Evolutionary conservation across 169 alveolate species (phyloP).

Genomic region (Cryptosporidium bovis): DNA sequence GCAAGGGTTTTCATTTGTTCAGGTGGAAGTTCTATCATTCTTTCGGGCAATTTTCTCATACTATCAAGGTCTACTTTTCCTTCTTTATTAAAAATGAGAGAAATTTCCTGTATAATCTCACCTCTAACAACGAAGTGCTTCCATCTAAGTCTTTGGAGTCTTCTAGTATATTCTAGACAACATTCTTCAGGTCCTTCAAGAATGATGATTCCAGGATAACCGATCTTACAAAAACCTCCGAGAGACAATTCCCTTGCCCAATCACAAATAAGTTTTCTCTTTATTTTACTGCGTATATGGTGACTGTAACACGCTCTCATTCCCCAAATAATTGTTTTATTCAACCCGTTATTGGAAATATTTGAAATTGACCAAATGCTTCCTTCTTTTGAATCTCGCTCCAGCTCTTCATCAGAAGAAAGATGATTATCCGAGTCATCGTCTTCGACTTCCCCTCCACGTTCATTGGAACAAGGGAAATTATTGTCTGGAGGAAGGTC

Average conservation of each 20-base stretch:
- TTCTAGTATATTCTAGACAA: conserved; percentile 78
- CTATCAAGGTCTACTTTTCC: not conserved
- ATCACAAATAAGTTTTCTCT: conserved; percentile 76
- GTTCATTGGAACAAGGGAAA: not conserved
- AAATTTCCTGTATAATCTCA: conserved; percentile 73
- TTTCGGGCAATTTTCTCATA: conserved; percentile 76
- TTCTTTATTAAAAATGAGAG: conserved; percentile 27
- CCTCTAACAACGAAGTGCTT: conserved; percentile 81
- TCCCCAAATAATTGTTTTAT: conserved; percentile 49
- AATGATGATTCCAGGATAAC: conserved; percentile 81
- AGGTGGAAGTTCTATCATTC: conserved; percentile 76
- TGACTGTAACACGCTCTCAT: conserved; percentile 78
- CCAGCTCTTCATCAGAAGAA: not conserved
- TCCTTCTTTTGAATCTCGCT: not conserved
- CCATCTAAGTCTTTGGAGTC: conserved; percentile 81
- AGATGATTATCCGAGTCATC: not conserved
- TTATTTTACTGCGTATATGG: conserved; percentile 77
- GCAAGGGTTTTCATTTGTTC: conserved; percentile 79
- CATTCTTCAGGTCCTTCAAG: conserved; percentile 81
- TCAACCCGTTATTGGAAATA: not conserved
- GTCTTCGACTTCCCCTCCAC: not conserved
- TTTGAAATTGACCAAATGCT: conserved; percentile 2
- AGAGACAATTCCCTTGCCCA: conserved; percentile 81
- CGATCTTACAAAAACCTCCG: conserved; percentile 82
- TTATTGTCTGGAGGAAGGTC: conserved; percentile 19